Percentiles rank a stretch among this genome's conserved stretches.
Evolutionary conservation across 2,329 filamentous ascomycete genomes (phyloP).

Genomic region (Diaporthe australafricana): DNA sequence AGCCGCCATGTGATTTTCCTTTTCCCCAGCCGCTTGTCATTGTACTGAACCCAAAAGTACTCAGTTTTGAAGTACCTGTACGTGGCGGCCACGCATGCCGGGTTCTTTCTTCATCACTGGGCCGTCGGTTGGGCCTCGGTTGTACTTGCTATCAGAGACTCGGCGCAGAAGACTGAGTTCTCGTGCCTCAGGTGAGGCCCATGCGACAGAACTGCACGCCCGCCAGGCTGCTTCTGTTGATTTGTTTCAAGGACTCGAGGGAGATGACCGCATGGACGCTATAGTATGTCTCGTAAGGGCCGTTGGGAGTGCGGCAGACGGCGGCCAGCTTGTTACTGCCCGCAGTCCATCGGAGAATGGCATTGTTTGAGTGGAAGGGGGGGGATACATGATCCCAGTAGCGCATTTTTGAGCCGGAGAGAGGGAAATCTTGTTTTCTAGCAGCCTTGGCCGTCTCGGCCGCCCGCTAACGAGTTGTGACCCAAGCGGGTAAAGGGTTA

Average conservation of each 20-base stretch:
- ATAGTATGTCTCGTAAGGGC: conserved; percentile 10
- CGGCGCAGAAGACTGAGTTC: not conserved
- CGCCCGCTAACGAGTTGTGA: not conserved
- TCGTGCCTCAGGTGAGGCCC: not conserved
- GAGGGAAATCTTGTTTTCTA: conserved; percentile 31
- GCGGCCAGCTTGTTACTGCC: not conserved
- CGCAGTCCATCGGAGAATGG: not conserved
- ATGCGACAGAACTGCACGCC: not conserved
- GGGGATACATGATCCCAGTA: conserved; percentile 2
- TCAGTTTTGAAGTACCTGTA: not conserved
- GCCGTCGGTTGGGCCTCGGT: not conserved
- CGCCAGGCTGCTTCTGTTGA: not conserved
- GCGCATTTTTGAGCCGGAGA: not conserved
- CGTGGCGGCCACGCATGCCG: conserved; percentile 2
- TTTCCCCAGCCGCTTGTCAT: conserved; percentile 11
- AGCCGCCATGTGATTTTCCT: not conserved
- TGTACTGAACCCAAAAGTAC: not conserved
- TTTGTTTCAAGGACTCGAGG: conserved; percentile 13
- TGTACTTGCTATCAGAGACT: not conserved
- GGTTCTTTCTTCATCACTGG: not conserved
- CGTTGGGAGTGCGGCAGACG: conserved; percentile 12
- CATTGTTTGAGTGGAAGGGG: conserved; percentile 3
- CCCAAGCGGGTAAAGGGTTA: conserved; percentile 30
- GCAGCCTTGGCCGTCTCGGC: conserved; percentile 11
- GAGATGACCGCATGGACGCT: conserved; percentile 17